These are phyloP conservation scores for Saccharomycopsis malanga DNA, from an alignment of 805 yeast genomes.

Conservation along the genomic window DNA sequence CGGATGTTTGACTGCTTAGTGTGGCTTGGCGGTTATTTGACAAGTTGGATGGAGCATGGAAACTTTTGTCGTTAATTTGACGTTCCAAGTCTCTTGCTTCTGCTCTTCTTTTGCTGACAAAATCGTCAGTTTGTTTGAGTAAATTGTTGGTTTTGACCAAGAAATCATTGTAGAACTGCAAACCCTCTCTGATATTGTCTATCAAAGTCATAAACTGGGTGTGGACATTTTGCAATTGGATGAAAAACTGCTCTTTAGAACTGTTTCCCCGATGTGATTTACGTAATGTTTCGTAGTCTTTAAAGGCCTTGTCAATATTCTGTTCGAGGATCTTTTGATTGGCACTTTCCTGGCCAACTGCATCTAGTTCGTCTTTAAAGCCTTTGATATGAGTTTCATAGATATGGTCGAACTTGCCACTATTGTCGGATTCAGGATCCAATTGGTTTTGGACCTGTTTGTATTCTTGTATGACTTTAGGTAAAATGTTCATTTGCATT, in stretches of 20 bases:
- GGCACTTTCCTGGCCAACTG: slow-evolving; percentile 36
- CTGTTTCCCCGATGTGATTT: slow-evolving; percentile 17
- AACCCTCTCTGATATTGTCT: slow-evolving; percentile 59
- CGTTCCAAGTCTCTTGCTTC: slow-evolving; percentile 49
- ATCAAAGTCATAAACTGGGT: slow-evolving; percentile 45
- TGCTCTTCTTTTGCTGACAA: slow-evolving; percentile 41
- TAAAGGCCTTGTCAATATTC: slow-evolving; percentile 32
- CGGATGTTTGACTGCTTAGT: too few relatives aligned
- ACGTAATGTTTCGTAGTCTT: slow-evolving; percentile 25
- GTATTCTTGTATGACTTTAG: slow-evolving; percentile 45
- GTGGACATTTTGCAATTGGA: slow-evolving; percentile 25
- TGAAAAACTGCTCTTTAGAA: slow-evolving; percentile 28
- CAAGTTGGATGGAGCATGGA: too few relatives aligned
- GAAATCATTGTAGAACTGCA: slow-evolving; percentile 62
- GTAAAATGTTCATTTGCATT: slow-evolving; percentile 41
- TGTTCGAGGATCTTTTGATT: slow-evolving; percentile 35
- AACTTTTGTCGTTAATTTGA: background rate
- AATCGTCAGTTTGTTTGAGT: slow-evolving; percentile 43
- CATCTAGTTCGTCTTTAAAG: slow-evolving; percentile 44
- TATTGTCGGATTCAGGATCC: slow-evolving; percentile 24
- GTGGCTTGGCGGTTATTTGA: too few relatives aligned
- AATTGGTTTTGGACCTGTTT: slow-evolving; percentile 26
- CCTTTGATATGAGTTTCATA: slow-evolving; percentile 37
- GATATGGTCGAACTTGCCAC: slow-evolving; percentile 32
- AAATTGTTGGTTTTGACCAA: slow-evolving; percentile 39